Evolutionary conservation across 169 alveolate genomes (phyloP).

Genomic region (Plasmodium blacklocki): DNA sequence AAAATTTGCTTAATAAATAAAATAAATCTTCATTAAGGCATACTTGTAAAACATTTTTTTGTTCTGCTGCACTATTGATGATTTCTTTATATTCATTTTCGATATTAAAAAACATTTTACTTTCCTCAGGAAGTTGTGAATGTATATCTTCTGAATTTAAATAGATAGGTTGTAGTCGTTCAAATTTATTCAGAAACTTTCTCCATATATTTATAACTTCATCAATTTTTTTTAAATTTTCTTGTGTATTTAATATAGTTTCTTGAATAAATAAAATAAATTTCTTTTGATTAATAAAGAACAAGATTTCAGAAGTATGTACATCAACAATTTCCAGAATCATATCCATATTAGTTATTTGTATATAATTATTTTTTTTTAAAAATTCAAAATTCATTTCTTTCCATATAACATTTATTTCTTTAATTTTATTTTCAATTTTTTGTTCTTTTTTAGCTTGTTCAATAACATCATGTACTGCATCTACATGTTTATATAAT

Average conservation of each 20-base stretch:
- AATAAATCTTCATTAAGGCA: conserved; percentile 95
- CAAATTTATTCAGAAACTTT: conserved; percentile 95
- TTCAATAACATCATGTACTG: conserved; percentile 95
- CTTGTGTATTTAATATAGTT: conserved; percentile 90
- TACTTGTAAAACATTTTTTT: conserved; percentile 92
- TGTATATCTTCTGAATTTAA: conserved; percentile 96
- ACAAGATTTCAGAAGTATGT: conserved; percentile 85
- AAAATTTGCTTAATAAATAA: conserved; percentile 88
- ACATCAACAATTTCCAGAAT: conserved; percentile 91
- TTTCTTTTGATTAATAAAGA: conserved; percentile 82
- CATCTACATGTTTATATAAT: conserved; percentile 92
- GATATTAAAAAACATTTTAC: conserved; percentile 93
- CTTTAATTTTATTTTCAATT: conserved; percentile 93
- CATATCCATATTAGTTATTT: conserved; percentile 91
- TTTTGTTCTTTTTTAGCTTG: conserved; percentile 95
- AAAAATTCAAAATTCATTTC: conserved; percentile 91
- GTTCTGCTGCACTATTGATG: conserved; percentile 93
- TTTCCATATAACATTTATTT: conserved; percentile 94
- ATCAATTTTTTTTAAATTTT: conserved; percentile 93
- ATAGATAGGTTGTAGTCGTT: conserved; percentile 95
- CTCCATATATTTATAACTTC: conserved; percentile 94
- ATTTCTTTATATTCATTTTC: conserved; percentile 95
- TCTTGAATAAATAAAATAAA: conserved; percentile 93
- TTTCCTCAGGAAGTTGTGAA: conserved; percentile 95
- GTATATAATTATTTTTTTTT: conserved; percentile 89